Evolutionary conservation across 169 alveolate genomes (phyloP).

Genomic region (Condylostoma magnum): DNA sequence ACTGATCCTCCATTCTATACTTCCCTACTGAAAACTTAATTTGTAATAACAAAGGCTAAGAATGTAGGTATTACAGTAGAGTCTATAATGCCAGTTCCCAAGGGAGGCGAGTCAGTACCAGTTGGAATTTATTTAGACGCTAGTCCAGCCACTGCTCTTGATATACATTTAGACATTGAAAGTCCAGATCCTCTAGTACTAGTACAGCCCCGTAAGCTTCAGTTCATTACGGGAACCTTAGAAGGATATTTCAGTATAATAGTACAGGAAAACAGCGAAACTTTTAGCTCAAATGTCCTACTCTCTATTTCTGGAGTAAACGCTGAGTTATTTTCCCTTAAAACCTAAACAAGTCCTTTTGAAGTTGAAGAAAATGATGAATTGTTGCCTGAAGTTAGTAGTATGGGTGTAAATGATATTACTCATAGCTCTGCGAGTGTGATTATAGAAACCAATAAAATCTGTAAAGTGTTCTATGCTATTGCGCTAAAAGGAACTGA

Average conservation of each 20-base stretch:
- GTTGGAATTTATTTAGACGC: neutral
- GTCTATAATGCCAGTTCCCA: neutral
- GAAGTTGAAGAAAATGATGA: neutral
- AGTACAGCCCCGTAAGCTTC: neutral
- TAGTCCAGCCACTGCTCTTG: neutral
- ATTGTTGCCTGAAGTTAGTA: neutral
- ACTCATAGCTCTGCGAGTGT: neutral
- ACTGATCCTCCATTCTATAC: conserved; percentile 15
- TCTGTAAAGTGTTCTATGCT: conserved; percentile 19
- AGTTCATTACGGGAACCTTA: neutral
- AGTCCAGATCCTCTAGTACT: neutral
- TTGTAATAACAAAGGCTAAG: neutral
- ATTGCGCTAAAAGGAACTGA: conserved; percentile 22
- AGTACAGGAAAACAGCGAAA: neutral
- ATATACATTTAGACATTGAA: neutral
- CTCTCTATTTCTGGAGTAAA: neutral
- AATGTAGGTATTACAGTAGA: neutral
- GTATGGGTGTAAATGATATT: neutral
- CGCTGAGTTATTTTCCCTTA: neutral
- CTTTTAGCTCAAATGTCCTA: neutral
- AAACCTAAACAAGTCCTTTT: neutral
- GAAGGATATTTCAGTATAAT: neutral
- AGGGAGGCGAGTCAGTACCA: conserved; percentile 30
- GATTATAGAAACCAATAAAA: neutral
- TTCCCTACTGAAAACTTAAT: conserved; percentile 14